Percentiles rank a stretch among this genome's conserved stretches.
phyloP scores from a whole-genome alignment of 768 basidiomycete species.

The Suillus weaverae region DNA sequence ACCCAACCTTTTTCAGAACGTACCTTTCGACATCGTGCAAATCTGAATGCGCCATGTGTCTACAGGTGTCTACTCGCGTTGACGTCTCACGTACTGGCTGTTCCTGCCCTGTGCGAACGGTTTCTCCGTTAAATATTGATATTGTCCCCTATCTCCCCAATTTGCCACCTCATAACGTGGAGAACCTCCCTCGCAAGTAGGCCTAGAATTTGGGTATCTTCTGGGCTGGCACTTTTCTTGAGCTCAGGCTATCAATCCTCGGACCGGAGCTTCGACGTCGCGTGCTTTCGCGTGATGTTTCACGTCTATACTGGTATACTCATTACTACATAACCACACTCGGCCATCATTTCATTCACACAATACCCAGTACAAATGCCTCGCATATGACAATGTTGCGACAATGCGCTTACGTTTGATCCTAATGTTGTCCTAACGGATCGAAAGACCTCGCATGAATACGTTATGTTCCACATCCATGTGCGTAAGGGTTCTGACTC shows the following conservation, averaged over 20 bases:
- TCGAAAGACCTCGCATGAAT: not conserved
- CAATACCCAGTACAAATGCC: not conserved
- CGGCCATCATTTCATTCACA: not conserved
- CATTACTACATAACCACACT: not conserved
- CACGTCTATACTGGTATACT: not conserved
- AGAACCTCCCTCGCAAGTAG: not conserved
- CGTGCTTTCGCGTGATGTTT: not conserved
- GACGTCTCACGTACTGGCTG: conserved; percentile 27
- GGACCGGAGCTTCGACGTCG: not conserved
- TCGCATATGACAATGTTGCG: not conserved
- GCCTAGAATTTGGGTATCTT: not conserved
- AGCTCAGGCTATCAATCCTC: not conserved
- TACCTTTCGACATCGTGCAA: conserved; percentile 38
- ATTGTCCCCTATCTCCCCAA: conserved; percentile 7
- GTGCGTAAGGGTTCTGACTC: not conserved
- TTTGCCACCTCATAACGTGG: not conserved
- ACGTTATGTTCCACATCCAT: not conserved
- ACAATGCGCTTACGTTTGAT: not conserved
- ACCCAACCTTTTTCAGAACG: conserved; percentile 33
- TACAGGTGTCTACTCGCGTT: conserved; percentile 24
- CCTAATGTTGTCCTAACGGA: not conserved
- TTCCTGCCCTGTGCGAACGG: conserved; percentile 12
- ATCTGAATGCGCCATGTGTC: conserved; percentile 22
- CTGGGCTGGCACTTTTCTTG: not conserved
- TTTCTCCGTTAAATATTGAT: conserved; percentile 13